Percentiles rank a stretch among this genome's conserved stretches.
phyloP scores from a whole-genome alignment of 768 basidiomycete species.

The Termitomyces bulborhizus region DNA sequence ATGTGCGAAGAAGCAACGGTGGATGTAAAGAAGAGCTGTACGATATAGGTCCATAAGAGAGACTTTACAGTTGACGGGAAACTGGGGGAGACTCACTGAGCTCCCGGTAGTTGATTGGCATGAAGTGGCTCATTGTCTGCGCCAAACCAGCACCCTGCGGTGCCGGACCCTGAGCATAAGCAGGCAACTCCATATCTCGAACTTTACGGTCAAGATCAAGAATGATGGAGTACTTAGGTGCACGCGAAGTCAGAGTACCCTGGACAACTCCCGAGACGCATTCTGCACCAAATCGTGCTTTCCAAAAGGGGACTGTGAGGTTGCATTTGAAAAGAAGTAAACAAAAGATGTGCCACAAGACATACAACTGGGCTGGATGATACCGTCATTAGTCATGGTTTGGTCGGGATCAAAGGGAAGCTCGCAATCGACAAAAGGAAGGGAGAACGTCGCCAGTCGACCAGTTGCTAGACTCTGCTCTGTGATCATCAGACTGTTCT shows the following conservation, averaged over 20 bases:
- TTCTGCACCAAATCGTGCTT: slow-evolving; percentile 60
- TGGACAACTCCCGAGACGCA: slow-evolving; percentile 65
- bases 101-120: slow-evolving; percentile 70
- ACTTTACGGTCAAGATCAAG: slow-evolving; percentile 62
- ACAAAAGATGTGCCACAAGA: slow-evolving; percentile 4
- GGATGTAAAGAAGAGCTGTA: slow-evolving; percentile 64
- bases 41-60: neutral
- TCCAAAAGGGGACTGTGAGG: slow-evolving; percentile 57
- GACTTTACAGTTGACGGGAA: neutral
- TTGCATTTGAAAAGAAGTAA: neutral
- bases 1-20: slow-evolving; percentile 73
- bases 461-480: slow-evolving; percentile 63
- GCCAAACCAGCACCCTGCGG: slow-evolving; percentile 45
- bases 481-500: neutral
- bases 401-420: slow-evolving; percentile 56
- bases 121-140: slow-evolving; percentile 67
- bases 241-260: slow-evolving; percentile 58
- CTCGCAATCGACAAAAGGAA: slow-evolving; percentile 70
- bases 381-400: slow-evolving; percentile 53
- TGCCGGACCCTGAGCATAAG: slow-evolving; percentile 47
- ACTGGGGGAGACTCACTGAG: slow-evolving; percentile 40
- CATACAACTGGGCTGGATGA: slow-evolving; percentile 54
- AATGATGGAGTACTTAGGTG: slow-evolving; percentile 56
- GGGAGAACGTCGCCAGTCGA: slow-evolving; percentile 59
- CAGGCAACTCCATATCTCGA: slow-evolving; percentile 62